A percentile compares a stretch with the other conserved stretches of the same genome.
Conservation (phyloP, 1,139 yeast genomes). For the Candida albicans region DNA sequence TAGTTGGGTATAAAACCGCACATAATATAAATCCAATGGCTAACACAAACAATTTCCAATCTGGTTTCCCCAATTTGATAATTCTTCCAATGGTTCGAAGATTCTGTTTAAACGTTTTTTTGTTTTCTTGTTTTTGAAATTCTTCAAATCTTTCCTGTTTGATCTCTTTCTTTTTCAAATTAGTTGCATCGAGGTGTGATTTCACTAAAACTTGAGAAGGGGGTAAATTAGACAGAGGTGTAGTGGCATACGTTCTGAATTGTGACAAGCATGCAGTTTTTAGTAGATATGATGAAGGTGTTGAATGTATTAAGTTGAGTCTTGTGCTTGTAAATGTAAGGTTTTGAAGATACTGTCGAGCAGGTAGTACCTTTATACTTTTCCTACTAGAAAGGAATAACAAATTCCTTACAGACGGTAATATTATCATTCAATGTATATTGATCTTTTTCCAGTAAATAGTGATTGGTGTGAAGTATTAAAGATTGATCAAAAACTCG, state of each 20-base stretch:
- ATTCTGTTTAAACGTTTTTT: constrained; percentile 35
- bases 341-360: neutral
- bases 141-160: constrained; percentile 37
- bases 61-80: constrained; percentile 42
- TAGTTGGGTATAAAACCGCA: constrained; percentile 49
- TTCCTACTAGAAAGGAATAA: neutral
- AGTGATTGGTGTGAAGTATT: neutral
- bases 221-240: neutral
- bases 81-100: constrained; percentile 39
- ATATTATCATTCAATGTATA: neutral
- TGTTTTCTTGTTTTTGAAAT: constrained; percentile 21
- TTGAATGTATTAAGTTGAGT: too few species aligned
- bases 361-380: neutral
- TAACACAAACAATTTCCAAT: constrained; percentile 36
- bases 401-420: neutral
- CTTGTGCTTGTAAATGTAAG: neutral
- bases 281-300: neutral
- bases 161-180: constrained; percentile 26
- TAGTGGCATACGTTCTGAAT: neutral
- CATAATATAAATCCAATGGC: constrained; percentile 46
- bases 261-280: neutral
- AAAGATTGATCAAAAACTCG: neutral
- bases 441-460: neutral
- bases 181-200: constrained; percentile 32
- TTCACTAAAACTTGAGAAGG: constrained; percentile 22